A percentile compares a stretch with the other conserved stretches of the same genome.
Evolutionary conservation across 139 green algal species (phyloP).

Genomic region (Micromonas commoda): DNA sequence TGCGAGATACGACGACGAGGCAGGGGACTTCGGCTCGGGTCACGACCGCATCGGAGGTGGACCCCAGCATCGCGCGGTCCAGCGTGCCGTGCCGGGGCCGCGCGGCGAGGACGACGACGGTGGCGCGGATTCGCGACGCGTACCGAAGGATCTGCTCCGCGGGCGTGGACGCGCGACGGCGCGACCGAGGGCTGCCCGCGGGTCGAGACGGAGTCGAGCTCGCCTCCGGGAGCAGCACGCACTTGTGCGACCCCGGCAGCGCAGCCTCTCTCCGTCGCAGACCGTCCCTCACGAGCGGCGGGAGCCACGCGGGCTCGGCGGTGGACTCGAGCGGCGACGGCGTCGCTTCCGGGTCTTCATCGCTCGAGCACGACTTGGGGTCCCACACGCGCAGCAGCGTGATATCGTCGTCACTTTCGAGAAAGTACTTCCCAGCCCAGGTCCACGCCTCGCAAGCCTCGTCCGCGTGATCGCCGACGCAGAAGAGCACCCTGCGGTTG

Average conservation of each 20-base stretch:
- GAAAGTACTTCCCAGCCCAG: neutral
- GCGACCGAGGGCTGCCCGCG: too few species aligned
- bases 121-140: neutral
- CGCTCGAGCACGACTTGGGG: neutral
- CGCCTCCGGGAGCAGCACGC: too few species aligned
- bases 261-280: too few species aligned
- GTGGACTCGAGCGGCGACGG: neutral
- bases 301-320: too few species aligned
- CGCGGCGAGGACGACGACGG: neutral
- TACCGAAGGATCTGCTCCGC: neutral
- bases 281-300: too few species aligned
- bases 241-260: too few species aligned
- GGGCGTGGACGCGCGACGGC: too few species aligned
- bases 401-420: neutral
- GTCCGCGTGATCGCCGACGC: neutral
- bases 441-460: neutral
- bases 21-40: neutral
- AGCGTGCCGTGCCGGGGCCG: neutral
- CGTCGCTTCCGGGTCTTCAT: neutral
- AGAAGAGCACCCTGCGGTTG: neutral
- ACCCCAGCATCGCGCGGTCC: neutral
- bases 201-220: neutral
- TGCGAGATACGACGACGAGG: neutral
- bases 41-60: neutral
- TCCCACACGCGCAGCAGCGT: neutral